A percentile compares a stretch with the other conserved stretches of the same genome.
Conservation (phyloP, 2,329 filamentous ascomycete species). For the Aspergillus chevalieri region DNA sequence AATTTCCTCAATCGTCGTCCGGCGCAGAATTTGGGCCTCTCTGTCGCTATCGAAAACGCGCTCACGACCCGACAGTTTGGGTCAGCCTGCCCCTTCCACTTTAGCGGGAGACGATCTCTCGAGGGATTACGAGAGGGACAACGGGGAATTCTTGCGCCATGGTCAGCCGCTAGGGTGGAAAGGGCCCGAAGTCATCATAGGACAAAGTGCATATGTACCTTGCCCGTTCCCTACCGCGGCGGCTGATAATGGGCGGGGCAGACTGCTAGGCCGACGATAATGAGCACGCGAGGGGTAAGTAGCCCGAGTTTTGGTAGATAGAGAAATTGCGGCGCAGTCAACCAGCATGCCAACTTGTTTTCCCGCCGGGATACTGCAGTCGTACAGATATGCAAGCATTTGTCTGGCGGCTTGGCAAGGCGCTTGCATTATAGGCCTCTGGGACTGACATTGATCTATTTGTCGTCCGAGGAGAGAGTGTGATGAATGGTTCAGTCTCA, state of each 20-base stretch:
- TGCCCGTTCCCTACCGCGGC: no score
- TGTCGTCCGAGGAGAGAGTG: no score
- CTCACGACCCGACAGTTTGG: slow-evolving; percentile 23
- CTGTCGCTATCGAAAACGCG: slow-evolving; percentile 6
- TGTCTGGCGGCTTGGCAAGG: slow-evolving; percentile 26
- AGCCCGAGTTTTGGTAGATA: background rate
- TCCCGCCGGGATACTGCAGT: slow-evolving; percentile 4
- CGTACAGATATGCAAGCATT: slow-evolving; percentile 15
- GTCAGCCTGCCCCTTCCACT: background rate
- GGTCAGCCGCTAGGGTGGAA: background rate
- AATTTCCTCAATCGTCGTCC: slow-evolving; percentile 1
- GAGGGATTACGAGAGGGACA: background rate
- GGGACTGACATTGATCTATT: no score
- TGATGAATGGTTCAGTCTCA: background rate
- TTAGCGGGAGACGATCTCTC: background rate
- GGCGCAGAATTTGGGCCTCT: background rate
- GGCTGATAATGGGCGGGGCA: background rate
- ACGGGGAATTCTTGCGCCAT: background rate
- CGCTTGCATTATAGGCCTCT: slow-evolving; percentile 17
- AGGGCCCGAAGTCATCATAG: no score
- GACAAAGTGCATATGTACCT: no score
- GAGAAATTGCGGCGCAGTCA: slow-evolving; percentile 18
- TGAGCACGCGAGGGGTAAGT: slow-evolving; percentile 1
- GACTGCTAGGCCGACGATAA: slow-evolving; percentile 3
- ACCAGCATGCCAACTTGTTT: slow-evolving; percentile 5